phyloP scores from a whole-genome alignment of 805 yeast genomes.

The Metschnikowia kofuensis region DNA sequence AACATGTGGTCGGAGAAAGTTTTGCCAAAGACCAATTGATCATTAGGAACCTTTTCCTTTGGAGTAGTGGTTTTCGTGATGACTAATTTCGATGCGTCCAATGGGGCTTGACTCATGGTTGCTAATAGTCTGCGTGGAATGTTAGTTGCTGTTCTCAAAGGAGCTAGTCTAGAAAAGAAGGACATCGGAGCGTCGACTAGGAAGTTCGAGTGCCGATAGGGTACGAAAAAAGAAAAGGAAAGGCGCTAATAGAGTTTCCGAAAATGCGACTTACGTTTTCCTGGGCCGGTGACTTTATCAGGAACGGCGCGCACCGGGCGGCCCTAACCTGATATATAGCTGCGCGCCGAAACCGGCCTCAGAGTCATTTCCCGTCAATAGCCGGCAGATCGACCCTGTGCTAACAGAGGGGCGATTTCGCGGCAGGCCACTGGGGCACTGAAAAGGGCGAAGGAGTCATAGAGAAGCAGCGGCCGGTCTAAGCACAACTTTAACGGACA shows the following conservation, averaged over 20 bases:
- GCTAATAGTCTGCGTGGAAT: constrained; percentile 17
- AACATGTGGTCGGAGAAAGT: constrained; percentile 87
- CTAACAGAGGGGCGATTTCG: not conserved
- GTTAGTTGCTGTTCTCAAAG: constrained; percentile 12
- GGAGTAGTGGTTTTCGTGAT: constrained; percentile 39
- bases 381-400: constrained; percentile 4
- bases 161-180: constrained; percentile 1
- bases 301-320: constrained; percentile 1
- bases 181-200: not conserved
- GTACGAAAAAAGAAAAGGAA: too few species aligned
- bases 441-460: too few species aligned
- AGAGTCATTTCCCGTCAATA: constrained; percentile 16
- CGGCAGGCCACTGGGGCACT: not conserved
- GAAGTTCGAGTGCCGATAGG: not conserved
- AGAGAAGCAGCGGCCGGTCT: too few species aligned
- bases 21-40: constrained; percentile 42
- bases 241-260: too few species aligned
- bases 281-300: not conserved
- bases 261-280: not conserved
- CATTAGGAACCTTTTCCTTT: constrained; percentile 34
- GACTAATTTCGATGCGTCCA: constrained; percentile 38
- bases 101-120: constrained; percentile 24
- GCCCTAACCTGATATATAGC: not conserved
- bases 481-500: too few species aligned
- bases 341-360: constrained; percentile 7